Conservation (phyloP, 225 moss, liverwort and hornwort species). For the Bryoerythrophyllum caledonicum region DNA sequence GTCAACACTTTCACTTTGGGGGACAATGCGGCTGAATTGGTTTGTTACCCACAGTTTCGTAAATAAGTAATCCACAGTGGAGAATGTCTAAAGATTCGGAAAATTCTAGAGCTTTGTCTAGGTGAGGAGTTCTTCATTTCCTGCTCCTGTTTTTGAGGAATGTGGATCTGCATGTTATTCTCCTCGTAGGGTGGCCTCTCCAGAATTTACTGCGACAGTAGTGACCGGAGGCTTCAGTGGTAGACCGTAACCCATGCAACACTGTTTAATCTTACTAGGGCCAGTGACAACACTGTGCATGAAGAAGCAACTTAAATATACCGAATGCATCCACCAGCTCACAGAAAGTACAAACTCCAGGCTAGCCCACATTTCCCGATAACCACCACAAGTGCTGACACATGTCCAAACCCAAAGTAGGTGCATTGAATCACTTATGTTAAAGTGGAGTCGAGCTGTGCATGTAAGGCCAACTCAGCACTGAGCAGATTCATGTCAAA, state of each 20-base stretch:
- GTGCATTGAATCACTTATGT: constrained; percentile 27
- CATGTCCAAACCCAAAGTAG: constrained; percentile 3
- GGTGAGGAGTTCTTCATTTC: too few relatives aligned
- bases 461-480: too few relatives aligned
- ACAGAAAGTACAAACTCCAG: background rate
- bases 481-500: too few relatives aligned
- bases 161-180: background rate
- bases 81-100: too few relatives aligned
- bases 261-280: background rate
- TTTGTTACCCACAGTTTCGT: too few relatives aligned
- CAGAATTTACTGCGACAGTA: background rate
- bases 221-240: background rate
- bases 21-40: too few relatives aligned
- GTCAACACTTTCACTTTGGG: background rate
- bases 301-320: background rate
- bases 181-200: too few relatives aligned
- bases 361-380: background rate
- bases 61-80: too few relatives aligned
- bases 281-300: background rate
- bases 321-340: constrained; percentile 1
- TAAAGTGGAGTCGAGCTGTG: too few relatives aligned
- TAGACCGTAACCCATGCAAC: background rate
- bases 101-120: too few relatives aligned
- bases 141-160: background rate
- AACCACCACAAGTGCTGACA: background rate